Evolutionary conservation across 202 grass and related monocot genomes (phyloP).

Genomic region (Eragrostis tef): DNA sequence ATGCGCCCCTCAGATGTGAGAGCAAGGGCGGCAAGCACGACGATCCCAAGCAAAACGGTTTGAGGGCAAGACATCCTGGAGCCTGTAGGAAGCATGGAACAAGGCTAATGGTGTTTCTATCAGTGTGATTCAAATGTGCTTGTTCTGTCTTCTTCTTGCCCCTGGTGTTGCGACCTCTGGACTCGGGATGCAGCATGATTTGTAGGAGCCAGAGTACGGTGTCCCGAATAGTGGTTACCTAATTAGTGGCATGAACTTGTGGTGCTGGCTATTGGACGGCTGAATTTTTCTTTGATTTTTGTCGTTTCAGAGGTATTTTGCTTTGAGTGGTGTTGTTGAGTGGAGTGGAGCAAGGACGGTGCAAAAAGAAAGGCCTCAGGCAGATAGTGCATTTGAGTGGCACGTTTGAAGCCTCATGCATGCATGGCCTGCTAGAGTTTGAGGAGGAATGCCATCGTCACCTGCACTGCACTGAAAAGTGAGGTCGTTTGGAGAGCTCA

Average conservation of each 20-base stretch:
- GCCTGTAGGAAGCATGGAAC: not conserved
- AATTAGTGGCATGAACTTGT: constrained; percentile 36
- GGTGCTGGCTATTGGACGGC: constrained; percentile 47
- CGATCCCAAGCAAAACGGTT: constrained; percentile 30
- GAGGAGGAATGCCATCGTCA: not conserved
- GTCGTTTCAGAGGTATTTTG: not conserved
- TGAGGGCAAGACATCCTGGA: constrained; percentile 11
- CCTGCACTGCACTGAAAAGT: constrained; percentile 13
- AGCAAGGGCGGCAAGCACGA: constrained; percentile 45
- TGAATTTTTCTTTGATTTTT: constrained; percentile 8
- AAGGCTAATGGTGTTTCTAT: not conserved
- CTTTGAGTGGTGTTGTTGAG: constrained; percentile 32
- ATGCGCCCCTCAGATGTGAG: constrained; percentile 45
- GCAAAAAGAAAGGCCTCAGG: not conserved
- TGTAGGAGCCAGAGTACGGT: constrained; percentile 46
- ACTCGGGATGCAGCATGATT: constrained; percentile 30
- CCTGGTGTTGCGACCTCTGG: not conserved
- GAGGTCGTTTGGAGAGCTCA: not conserved
- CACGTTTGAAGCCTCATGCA: constrained; percentile 35
- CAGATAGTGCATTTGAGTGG: not conserved
- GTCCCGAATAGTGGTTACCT: constrained; percentile 12
- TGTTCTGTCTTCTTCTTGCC: constrained; percentile 36
- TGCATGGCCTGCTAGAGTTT: not conserved
- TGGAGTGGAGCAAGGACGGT: constrained; percentile 43
- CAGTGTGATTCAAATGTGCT: constrained; percentile 15